Evolutionary conservation across 768 basidiomycete species (phyloP).

Genomic region (Mycena vitilis): DNA sequence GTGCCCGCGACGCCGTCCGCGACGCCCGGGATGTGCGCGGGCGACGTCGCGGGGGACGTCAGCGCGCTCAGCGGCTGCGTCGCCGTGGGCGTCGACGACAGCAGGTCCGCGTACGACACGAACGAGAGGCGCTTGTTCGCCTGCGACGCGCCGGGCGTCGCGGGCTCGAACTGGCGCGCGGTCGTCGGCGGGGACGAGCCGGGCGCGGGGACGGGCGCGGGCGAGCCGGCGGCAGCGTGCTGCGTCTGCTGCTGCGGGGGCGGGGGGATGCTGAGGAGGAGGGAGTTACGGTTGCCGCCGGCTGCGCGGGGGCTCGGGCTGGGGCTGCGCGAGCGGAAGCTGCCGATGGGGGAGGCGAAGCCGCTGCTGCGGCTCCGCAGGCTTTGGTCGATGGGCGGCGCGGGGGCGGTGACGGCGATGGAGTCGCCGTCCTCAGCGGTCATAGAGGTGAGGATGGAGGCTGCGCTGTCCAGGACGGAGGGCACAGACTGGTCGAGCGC

Average conservation of each 20-base stretch:
- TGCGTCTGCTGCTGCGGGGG: constrained; percentile 39
- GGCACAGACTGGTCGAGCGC: constrained; percentile 85
- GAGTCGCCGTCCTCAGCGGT: constrained; percentile 62
- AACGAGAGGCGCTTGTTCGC: constrained; percentile 83
- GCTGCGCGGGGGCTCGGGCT: constrained; percentile 60
- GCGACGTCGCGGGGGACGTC: constrained; percentile 70
- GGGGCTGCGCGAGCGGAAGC: constrained; percentile 74
- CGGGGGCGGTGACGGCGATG: constrained; percentile 74
- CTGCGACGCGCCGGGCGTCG: constrained; percentile 39
- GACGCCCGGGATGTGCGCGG: constrained; percentile 80
- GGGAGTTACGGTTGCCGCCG: constrained; percentile 50
- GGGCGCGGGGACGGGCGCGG: constrained; percentile 35
- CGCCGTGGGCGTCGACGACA: constrained; percentile 79
- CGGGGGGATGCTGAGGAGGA: constrained; percentile 63
- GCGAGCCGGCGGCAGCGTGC: constrained; percentile 37
- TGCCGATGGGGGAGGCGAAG: constrained; percentile 76
- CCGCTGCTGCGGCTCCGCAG: constrained; percentile 56
- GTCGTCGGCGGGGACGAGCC: constrained; percentile 41
- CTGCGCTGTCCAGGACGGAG: constrained; percentile 87
- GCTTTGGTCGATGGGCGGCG: constrained; percentile 37
- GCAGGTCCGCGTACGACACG: constrained; percentile 88
- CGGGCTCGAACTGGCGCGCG: constrained; percentile 16
- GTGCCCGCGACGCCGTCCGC: constrained; percentile 43
- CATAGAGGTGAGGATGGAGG: constrained; percentile 69
- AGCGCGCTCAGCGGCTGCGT: constrained; percentile 79